phyloP scores from a whole-genome alignment of 2,329 filamentous ascomycete genomes.

The Aspergillus sergii region DNA sequence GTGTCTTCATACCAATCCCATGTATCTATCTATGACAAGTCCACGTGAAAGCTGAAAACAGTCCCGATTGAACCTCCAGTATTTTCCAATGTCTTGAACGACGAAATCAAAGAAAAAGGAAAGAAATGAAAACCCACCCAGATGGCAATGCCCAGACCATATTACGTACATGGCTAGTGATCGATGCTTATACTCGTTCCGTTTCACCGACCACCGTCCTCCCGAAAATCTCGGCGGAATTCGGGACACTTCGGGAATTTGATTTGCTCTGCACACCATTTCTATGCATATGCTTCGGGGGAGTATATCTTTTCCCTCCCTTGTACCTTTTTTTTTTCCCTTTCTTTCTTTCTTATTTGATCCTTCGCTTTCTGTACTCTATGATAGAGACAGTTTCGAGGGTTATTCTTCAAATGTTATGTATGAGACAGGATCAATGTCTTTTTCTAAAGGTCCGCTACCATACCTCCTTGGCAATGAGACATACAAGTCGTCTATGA shows the following conservation, averaged over 20 bases:
- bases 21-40: not conserved
- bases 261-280: constrained; percentile 15
- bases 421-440: not conserved
- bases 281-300: constrained; percentile 1
- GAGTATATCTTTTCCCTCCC: constrained; percentile 12
- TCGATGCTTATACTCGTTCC: constrained; percentile 5
- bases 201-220: constrained; percentile 11
- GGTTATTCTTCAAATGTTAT: not conserved
- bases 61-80: not conserved
- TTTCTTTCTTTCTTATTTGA: constrained; percentile 2
- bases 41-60: not conserved
- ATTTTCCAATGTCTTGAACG: not conserved
- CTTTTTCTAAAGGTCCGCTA: too few species aligned
- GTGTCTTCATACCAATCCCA: not conserved
- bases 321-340: constrained; percentile 1
- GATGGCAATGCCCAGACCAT: not conserved
- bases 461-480: too few species aligned
- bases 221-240: constrained; percentile 21
- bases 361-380: not conserved
- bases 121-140: not conserved
- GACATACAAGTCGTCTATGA: not conserved
- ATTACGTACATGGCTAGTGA: not conserved
- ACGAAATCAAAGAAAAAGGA: not conserved
- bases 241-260: constrained; percentile 25
- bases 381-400: not conserved